Evolutionary conservation across 2,329 filamentous ascomycete genomes (phyloP).

Genomic region (Beauveria sp.): DNA sequence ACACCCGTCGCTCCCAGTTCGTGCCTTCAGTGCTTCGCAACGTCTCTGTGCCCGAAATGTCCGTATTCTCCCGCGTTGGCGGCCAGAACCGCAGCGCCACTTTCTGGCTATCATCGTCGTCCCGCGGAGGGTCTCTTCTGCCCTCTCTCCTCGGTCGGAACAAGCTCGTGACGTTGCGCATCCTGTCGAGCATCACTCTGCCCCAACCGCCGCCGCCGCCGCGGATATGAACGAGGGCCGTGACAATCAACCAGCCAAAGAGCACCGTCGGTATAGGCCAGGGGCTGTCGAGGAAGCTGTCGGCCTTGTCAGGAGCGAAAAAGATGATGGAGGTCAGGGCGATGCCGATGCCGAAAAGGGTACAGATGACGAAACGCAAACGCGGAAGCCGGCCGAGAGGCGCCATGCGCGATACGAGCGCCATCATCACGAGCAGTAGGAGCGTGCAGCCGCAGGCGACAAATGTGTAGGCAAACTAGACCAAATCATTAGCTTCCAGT

Average conservation of each 20-base stretch:
- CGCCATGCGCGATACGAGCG: slow-evolving; percentile 23
- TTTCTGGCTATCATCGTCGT: not conserved
- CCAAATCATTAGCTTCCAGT: not conserved
- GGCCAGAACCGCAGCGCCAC: not conserved
- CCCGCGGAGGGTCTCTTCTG: not conserved
- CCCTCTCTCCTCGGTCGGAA: not conserved
- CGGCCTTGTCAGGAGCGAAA: slow-evolving; percentile 13
- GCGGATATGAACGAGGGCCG: slow-evolving; percentile 27
- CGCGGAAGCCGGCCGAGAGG: slow-evolving; percentile 26
- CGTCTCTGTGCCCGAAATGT: not conserved
- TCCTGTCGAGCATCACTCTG: slow-evolving; percentile 9
- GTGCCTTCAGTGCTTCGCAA: not conserved
- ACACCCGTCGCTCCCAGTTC: not conserved
- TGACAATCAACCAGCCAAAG: slow-evolving; percentile 26
- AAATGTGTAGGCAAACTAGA: slow-evolving; percentile 29
- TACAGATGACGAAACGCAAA: slow-evolving; percentile 22
- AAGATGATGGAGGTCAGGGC: slow-evolving; percentile 22
- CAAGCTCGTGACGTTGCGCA: not conserved
- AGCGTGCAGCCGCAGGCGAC: slow-evolving; percentile 25
- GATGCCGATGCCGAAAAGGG: slow-evolving; percentile 23
- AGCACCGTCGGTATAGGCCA: slow-evolving; percentile 28
- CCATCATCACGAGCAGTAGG: slow-evolving; percentile 24
- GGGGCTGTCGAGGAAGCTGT: slow-evolving; percentile 19
- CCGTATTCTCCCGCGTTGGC: not conserved
- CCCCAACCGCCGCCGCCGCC: slow-evolving; percentile 16